Evolutionary conservation across 352 stramenopile genomes (phyloP), one percentile per base, ranked within the genome.

Genomic region (Elongisporangium anandrum): DNA sequence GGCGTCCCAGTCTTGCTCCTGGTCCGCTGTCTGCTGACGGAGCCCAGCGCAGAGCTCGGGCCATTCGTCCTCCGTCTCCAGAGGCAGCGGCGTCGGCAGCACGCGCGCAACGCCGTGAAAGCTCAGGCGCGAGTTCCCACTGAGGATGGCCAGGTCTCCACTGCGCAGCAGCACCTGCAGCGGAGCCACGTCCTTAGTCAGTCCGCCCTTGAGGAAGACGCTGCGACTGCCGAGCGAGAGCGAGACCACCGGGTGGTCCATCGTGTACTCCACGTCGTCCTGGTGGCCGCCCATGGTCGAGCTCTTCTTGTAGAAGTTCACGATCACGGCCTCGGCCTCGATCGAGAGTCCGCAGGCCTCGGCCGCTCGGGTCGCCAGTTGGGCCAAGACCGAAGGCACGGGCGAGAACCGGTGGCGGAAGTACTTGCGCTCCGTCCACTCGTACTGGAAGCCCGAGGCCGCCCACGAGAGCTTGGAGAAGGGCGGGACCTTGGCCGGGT

Each of bases 251-350:
- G 85, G 85, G 58, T 91, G 75, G 54, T 84, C 81, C 77, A 92
- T 90, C 34, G 83, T 94, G 65, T 83, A 75, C 64, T 94, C 85
- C 54, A 92, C 82, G 68, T 94, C 79, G 63, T 94, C 85, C 61
- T 90, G 77, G 61, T 94, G 85, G 41, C 85, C 85, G 41, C 85
- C 85, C 85, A 94, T 94, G 4, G 72, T 76, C 52, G 85, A 92
- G 56, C 59, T 85, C 24, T 67, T 76, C 64, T 88, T 90, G 69
- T 94, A 94, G 63, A 86, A 94, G 59, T 94, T 94, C 17, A 94
- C 80, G 22, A 94, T 89, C 56, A 91, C 81, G 3, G 85, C 85
- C 47, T 94, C 82, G 19, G 82, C 68, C 7, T 52, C 22, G 20
- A 94, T 61, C 24, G 59, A 75, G 64, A 87, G 75, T 20, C 68